phyloP scores from a whole-genome alignment of 495 filamentous ascomycete species.

The Aspergillus haitiensis region DNA sequence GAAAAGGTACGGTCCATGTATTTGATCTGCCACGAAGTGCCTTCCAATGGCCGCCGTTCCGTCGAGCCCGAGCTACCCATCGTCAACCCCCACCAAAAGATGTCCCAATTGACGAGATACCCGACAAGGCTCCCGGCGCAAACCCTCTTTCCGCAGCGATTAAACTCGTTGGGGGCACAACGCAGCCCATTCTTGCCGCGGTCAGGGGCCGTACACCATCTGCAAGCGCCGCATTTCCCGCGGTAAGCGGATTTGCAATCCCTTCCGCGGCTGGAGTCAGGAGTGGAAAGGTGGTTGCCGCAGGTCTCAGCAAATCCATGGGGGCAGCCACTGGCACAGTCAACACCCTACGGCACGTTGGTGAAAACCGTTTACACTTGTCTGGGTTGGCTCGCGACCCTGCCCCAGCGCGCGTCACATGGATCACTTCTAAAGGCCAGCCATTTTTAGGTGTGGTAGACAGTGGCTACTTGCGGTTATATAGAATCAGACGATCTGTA shows the following conservation, averaged over 20 bases:
- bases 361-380: constrained; percentile 80
- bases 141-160: constrained; percentile 66
- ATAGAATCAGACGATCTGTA: constrained; percentile 57
- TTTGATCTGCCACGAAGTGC: constrained; percentile 81
- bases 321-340: constrained; percentile 78
- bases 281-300: constrained; percentile 76
- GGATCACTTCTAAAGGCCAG: constrained; percentile 40
- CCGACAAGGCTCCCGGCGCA: constrained; percentile 54
- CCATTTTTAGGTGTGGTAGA: constrained; percentile 42
- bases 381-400: constrained; percentile 53
- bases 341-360: constrained; percentile 75
- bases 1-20: constrained; percentile 90
- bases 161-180: constrained; percentile 53
- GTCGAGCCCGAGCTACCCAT: constrained; percentile 55
- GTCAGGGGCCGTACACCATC: constrained; percentile 53
- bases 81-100: constrained; percentile 33
- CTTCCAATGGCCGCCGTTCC: constrained; percentile 86
- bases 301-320: constrained; percentile 79
- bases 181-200: constrained; percentile 60
- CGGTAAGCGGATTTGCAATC: constrained; percentile 49
- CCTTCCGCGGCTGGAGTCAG: constrained; percentile 67
- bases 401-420: constrained; percentile 41
- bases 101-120: constrained; percentile 40
- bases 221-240: constrained; percentile 49
- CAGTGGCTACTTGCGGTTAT: constrained; percentile 58